These are phyloP conservation scores for Nemania sp. DNA, from an alignment of 2,329 filamentous ascomycete species.

Conservation along the genomic window DNA sequence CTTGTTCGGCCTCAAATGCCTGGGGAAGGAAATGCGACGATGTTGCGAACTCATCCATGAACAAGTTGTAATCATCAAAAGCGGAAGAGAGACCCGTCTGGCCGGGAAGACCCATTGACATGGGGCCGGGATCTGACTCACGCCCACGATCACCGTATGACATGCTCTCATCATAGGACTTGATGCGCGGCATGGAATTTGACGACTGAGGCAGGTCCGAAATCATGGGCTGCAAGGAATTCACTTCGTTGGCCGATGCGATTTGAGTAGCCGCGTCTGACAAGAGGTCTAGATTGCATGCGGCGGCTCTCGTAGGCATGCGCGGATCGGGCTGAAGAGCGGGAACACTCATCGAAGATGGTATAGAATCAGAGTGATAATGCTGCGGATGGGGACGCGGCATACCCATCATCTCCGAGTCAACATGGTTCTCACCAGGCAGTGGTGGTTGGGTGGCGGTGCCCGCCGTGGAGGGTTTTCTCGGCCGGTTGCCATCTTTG, in stretches of 20 bases:
- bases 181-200: slow-evolving; percentile 58
- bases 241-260: slow-evolving; percentile 66
- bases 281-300: slow-evolving; percentile 69
- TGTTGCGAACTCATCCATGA: slow-evolving; percentile 67
- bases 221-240: slow-evolving; percentile 64
- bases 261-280: slow-evolving; percentile 69
- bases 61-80: slow-evolving; percentile 70
- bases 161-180: slow-evolving; percentile 63
- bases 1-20: slow-evolving; percentile 66
- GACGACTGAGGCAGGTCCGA: slow-evolving; percentile 58
- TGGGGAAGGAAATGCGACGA: slow-evolving; percentile 68
- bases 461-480: slow-evolving; percentile 64
- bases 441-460: slow-evolving; percentile 57
- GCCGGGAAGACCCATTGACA: slow-evolving; percentile 57
- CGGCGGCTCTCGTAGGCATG: slow-evolving; percentile 58
- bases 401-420: slow-evolving; percentile 60
- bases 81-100: slow-evolving; percentile 54
- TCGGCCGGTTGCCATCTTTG: slow-evolving; percentile 64
- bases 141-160: slow-evolving; percentile 62
- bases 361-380: slow-evolving; percentile 58
- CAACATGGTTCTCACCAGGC: slow-evolving; percentile 61
- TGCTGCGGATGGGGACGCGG: slow-evolving; percentile 54
- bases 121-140: slow-evolving; percentile 57
- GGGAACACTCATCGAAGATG: slow-evolving; percentile 53
- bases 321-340: slow-evolving; percentile 62